Percentiles rank a stretch among this genome's conserved stretches.
Evolutionary conservation across 768 basidiomycete genomes (phyloP).

Genomic region (Kwoniella pini): DNA sequence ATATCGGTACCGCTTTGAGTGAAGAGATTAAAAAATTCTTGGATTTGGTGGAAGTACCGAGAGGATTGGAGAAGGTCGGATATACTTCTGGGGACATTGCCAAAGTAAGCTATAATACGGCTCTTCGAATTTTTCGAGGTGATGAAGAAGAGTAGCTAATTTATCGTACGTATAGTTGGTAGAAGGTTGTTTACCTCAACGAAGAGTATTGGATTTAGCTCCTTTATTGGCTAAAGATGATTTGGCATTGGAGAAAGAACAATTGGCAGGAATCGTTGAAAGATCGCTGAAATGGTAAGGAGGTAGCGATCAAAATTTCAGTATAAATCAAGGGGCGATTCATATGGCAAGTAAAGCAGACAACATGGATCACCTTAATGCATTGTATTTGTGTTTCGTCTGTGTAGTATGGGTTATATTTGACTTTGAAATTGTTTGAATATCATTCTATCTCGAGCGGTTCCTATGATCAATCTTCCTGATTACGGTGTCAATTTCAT

Average conservation of each 20-base stretch:
- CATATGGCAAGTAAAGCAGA: too few relatives aligned
- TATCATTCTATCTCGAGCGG: too few relatives aligned
- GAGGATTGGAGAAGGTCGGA: constrained; percentile 41
- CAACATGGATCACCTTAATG: too few relatives aligned
- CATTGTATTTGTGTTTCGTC: too few relatives aligned
- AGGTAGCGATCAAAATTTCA: not conserved
- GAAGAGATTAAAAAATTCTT: constrained; percentile 47
- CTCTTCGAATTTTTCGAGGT: not conserved
- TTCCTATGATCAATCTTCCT: too few relatives aligned
- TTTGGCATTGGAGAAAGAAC: constrained; percentile 78
- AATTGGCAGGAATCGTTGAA: constrained; percentile 72
- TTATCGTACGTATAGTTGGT: constrained; percentile 66
- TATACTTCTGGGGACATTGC: constrained; percentile 33
- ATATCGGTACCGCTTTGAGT: constrained; percentile 61
- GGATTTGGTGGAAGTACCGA: constrained; percentile 44
- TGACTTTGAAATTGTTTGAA: too few relatives aligned
- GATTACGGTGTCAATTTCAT: too few relatives aligned
- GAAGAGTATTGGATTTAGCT: constrained; percentile 87
- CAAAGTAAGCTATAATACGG: constrained; percentile 21
- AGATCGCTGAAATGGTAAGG: constrained; percentile 46
- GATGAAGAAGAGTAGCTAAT: not conserved
- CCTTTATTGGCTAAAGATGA: constrained; percentile 82
- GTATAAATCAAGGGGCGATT: not conserved
- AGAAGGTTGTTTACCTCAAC: constrained; percentile 87
- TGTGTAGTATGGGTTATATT: too few relatives aligned